A percentile compares a stretch with the other conserved stretches of the same genome.
These are phyloP conservation scores for Nemania abortiva DNA, from an alignment of 2,329 filamentous ascomycete species.

Conservation along the genomic window DNA sequence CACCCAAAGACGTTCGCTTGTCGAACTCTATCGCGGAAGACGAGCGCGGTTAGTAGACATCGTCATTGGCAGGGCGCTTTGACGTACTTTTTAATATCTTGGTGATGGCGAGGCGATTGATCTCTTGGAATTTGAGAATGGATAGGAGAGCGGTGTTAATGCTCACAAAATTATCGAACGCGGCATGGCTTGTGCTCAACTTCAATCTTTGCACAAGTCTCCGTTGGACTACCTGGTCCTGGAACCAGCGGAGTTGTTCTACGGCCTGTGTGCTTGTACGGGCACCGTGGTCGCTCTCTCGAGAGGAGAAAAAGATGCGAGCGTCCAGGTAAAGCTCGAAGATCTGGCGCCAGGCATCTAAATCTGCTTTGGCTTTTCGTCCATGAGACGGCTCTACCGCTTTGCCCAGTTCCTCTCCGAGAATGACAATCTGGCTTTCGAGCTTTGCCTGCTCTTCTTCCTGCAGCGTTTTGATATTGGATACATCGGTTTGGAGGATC, in stretches of 20 bases:
- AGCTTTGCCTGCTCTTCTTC: conserved; percentile 73
- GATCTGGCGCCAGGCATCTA: conserved; percentile 82
- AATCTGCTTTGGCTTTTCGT: conserved; percentile 70
- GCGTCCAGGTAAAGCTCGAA: conserved; percentile 86
- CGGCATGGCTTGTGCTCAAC: conserved; percentile 71
- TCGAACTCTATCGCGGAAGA: conserved; percentile 74
- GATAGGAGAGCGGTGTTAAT: conserved; percentile 83
- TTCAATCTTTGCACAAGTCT: conserved; percentile 73
- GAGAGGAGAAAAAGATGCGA: conserved; percentile 83
- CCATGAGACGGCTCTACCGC: conserved; percentile 74
- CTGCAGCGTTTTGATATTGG: conserved; percentile 76
- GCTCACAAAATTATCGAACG: conserved; percentile 76
- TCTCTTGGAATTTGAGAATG: conserved; percentile 84
- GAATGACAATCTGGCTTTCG: conserved; percentile 69
- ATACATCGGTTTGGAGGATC: conserved; percentile 78
- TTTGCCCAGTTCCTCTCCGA: conserved; percentile 74
- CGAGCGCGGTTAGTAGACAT: conserved; percentile 30
- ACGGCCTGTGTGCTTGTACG: conserved; percentile 75
- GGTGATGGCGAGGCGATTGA: conserved; percentile 80
- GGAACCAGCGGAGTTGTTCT: conserved; percentile 77
- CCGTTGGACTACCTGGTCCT: conserved; percentile 71
- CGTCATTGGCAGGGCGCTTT: neutral
- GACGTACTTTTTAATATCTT: conserved; percentile 86
- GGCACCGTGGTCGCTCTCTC: conserved; percentile 76
- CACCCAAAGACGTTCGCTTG: conserved; percentile 82